These are phyloP conservation scores for Malus hybrid DNA, from an alignment of 331 rosid genomes.

Conservation along the genomic window DNA sequence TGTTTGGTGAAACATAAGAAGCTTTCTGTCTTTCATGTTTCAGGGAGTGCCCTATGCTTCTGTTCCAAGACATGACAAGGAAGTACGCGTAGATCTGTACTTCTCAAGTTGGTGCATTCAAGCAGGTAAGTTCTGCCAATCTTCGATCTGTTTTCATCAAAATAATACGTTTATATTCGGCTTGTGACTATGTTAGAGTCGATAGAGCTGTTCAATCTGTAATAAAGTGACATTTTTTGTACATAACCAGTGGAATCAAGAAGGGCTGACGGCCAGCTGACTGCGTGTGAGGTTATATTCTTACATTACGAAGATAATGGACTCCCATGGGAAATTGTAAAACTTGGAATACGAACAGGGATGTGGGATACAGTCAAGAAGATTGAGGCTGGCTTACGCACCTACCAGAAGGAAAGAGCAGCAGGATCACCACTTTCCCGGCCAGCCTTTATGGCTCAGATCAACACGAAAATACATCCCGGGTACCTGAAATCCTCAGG, in stretches of 20 bases:
- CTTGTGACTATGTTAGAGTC: background rate
- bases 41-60: constrained; percentile 77
- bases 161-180: background rate
- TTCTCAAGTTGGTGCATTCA: constrained; percentile 96
- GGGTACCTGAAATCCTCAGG: constrained; percentile 49
- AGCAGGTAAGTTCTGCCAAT: constrained; percentile 41
- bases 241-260: constrained; percentile 61
- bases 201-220: background rate
- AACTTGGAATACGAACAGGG: constrained; percentile 76
- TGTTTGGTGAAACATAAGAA: background rate
- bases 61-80: constrained; percentile 61
- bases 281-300: constrained; percentile 76
- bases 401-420: constrained; percentile 53
- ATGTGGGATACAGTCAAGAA: constrained; percentile 94
- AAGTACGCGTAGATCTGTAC: constrained; percentile 68
- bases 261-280: constrained; percentile 41
- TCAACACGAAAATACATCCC: constrained; percentile 53
- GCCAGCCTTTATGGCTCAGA: constrained; percentile 51
- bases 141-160: background rate
- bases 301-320: constrained; percentile 92
- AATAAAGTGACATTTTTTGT: background rate
- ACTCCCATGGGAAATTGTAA: constrained; percentile 85
- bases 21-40: background rate
- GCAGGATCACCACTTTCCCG: constrained; percentile 46
- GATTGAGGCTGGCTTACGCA: constrained; percentile 67